Percentiles rank a stretch among this genome's conserved stretches.
Evolutionary conservation across 495 filamentous ascomycete genomes (phyloP).

Genomic region (Aspergillus taichungensis): DNA sequence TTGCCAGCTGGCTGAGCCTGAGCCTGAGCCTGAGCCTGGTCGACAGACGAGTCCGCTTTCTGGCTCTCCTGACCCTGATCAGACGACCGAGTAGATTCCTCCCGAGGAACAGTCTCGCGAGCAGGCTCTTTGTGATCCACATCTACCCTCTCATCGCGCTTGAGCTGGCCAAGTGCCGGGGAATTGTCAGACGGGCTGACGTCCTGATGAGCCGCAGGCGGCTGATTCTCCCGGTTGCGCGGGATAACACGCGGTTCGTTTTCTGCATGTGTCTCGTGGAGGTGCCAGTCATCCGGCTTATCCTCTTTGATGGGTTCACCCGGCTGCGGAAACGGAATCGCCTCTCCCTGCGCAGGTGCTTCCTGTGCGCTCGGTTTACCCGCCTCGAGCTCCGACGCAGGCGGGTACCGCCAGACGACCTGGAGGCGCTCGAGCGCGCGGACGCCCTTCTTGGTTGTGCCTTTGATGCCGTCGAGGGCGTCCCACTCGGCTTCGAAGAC

Average conservation of each 20-base stretch:
- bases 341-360: constrained; percentile 18
- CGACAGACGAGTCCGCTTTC: no score
- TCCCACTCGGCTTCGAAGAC: constrained; percentile 61
- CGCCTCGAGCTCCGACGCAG: constrained; percentile 11
- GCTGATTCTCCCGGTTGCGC: neutral
- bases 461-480: constrained; percentile 67
- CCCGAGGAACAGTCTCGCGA: no score
- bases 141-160: no score
- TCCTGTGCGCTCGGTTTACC: constrained; percentile 13
- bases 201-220: no score
- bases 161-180: no score
- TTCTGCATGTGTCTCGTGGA: constrained; percentile 19
- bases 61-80: no score
- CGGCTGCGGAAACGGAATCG: constrained; percentile 49
- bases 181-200: no score
- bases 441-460: constrained; percentile 68
- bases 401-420: constrained; percentile 68
- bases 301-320: constrained; percentile 60
- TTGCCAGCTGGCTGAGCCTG: no score
- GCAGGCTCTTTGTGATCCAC: no score
- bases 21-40: no score
- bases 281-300: constrained; percentile 61
- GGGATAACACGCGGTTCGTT: neutral
- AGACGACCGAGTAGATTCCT: no score
- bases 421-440: constrained; percentile 74